Percentiles rank a stretch among this genome's conserved stretches.
These are phyloP conservation scores for Apiotrichum montevideense DNA, from an alignment of 1,284 basidiomycete genomes.

Conservation along the genomic window DNA sequence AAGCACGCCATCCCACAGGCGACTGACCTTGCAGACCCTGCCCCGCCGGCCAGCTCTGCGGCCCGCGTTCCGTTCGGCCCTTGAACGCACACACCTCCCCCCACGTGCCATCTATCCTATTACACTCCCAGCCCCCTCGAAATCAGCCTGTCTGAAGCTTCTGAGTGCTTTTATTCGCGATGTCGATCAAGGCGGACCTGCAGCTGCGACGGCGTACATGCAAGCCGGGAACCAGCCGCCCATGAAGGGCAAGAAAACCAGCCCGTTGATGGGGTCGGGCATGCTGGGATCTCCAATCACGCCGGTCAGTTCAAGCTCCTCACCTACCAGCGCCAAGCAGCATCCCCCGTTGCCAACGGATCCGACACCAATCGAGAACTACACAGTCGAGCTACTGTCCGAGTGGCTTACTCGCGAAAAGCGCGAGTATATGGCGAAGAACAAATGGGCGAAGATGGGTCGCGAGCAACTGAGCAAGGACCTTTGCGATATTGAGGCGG, in stretches of 20 bases:
- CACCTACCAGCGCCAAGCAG: background rate
- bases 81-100: conserved; percentile 34
- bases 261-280: background rate
- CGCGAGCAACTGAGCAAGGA: conserved; percentile 41
- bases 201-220: conserved; percentile 13
- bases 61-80: conserved; percentile 43
- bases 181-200: conserved; percentile 22
- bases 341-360: conserved; percentile 8
- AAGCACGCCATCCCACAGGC: no score
- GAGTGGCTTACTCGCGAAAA: conserved; percentile 45
- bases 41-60: conserved; percentile 35
- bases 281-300: background rate
- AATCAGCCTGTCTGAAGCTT: conserved; percentile 38
- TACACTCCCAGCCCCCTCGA: conserved; percentile 39
- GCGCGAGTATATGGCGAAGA: conserved; percentile 44
- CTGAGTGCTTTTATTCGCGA: conserved; percentile 29
- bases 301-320: background rate
- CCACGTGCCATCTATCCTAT: conserved; percentile 29
- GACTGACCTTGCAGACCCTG: conserved; percentile 20
- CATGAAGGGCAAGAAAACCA: background rate
- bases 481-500: conserved; percentile 42
- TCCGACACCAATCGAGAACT: conserved; percentile 30
- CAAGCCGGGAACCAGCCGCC: background rate
- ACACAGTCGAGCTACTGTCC: conserved; percentile 40
- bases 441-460: conserved; percentile 44